Evolutionary conservation across 805 yeast species (phyloP).

Genomic region (Metschnikowia amazonensis): DNA sequence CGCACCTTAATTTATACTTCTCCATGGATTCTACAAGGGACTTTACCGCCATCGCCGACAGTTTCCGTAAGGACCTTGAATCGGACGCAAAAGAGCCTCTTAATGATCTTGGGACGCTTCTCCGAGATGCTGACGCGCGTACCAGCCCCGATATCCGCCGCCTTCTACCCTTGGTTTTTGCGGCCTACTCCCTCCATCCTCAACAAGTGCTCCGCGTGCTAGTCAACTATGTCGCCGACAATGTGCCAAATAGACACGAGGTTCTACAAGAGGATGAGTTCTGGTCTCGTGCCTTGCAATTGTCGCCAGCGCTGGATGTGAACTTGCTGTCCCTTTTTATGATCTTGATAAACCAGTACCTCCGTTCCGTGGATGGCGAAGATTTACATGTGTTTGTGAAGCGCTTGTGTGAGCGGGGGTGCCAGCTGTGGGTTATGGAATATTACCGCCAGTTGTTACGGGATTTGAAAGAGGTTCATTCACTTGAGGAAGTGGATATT

Average conservation of each 20-base stretch:
- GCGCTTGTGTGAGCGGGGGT: neutral
- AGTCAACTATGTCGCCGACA: slow-evolving; percentile 36
- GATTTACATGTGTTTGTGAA: slow-evolving; percentile 18
- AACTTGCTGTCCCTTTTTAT: slow-evolving; percentile 14
- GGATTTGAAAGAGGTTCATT: neutral
- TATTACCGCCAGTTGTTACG: slow-evolving; percentile 7
- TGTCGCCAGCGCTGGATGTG: slow-evolving; percentile 1
- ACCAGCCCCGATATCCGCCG: slow-evolving; percentile 7
- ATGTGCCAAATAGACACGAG: slow-evolving; percentile 20
- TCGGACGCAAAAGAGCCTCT: slow-evolving; percentile 1
- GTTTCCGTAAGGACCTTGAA: neutral
- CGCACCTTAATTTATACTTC: neutral
- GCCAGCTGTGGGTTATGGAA: slow-evolving; percentile 7
- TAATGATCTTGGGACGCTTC: slow-evolving; percentile 13
- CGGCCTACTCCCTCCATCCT: slow-evolving; percentile 7
- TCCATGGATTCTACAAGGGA: slow-evolving; percentile 1
- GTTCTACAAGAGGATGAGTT: slow-evolving; percentile 9
- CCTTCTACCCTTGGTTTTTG: slow-evolving; percentile 13
- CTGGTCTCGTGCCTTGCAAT: slow-evolving; percentile 8
- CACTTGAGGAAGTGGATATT: slow-evolving; percentile 2
- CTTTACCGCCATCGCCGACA: neutral
- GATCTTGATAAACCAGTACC: slow-evolving; percentile 32
- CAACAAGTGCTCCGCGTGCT: slow-evolving; percentile 27
- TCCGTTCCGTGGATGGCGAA: slow-evolving; percentile 24
- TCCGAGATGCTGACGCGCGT: slow-evolving; percentile 23